Base-by-base conservation (phyloP, 2,329 filamentous ascomycete genomes). In the Colletotrichum filicis region DNA sequence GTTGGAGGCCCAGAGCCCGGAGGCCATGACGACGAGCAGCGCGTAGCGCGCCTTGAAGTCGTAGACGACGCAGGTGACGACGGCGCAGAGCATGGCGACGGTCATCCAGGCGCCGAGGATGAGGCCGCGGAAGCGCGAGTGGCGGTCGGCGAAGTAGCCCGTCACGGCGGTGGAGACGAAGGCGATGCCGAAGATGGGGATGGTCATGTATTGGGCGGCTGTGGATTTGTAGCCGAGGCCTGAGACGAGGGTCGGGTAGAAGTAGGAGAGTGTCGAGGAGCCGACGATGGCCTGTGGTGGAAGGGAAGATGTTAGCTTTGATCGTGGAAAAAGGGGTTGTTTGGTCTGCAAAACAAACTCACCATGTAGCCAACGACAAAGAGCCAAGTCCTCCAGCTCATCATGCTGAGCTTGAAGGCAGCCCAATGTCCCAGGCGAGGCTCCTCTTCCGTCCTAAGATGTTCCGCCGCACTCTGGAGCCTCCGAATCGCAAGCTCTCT, bases 401-500 rank as follows among this genome's bases (percentile, higher is more conserved):
- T 77, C 26, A 88, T 42, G 19, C 76, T 74, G 14, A 75, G 58
- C 76, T 77, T 68, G n/a, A 70, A 62, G 28, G 75, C 75, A 1
- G 61, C 53, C 65, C 59, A 62, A 53, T 71, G 75, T 0, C 71
- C 66, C 19, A 76, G 42, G 72, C 89, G 87, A 80, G 93, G 93
- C 26, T 89, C 84, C 77, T 94, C 92, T 74, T 92, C 89, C 69
- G 88, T 86, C 1, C 90, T 90, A 35, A 87, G 89, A 3, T 87
- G 84, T 79, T 93, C 92, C 72, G 90, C 82, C 76, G 94, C 92
- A 9, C 82, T 82, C 59, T 87, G 87, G n/a, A 94, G 83, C 4
- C 92, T 86, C 1, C 87, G 85, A 22, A 92, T 82, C 0, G 93
- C 91, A 7, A 92, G 86, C 6, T 84, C 84, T 26, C 90, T 87